Conservation (phyloP, 768 basidiomycete genomes). For the Gloeopeniophorella convolvens region DNA sequence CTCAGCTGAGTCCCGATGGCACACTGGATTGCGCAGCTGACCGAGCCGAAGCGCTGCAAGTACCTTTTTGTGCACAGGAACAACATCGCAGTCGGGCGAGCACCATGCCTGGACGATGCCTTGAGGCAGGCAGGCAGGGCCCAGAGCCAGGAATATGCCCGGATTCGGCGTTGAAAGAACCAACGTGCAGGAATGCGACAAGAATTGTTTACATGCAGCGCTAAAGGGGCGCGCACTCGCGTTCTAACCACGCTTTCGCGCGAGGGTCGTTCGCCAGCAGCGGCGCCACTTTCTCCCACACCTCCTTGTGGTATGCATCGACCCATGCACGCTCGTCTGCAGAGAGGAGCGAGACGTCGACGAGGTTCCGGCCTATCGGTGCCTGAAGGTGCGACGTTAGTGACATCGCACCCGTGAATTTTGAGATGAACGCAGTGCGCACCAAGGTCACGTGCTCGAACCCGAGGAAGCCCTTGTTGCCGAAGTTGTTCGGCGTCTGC, state of each 20-base stretch:
- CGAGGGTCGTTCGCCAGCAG: slow-evolving; percentile 55
- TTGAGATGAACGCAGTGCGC: slow-evolving; percentile 26
- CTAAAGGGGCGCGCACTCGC: slow-evolving; percentile 42
- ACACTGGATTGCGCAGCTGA: no score
- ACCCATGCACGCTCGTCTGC: slow-evolving; percentile 75
- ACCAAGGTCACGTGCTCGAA: slow-evolving; percentile 90
- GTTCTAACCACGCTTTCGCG: slow-evolving; percentile 57
- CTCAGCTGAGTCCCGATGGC: no score
- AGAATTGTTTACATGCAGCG: no score
- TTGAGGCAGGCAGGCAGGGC: no score
- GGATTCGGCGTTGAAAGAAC: no score
- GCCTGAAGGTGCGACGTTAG: slow-evolving; percentile 36
- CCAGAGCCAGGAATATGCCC: no score
- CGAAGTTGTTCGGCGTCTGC: slow-evolving; percentile 70
- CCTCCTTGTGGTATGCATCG: slow-evolving; percentile 75
- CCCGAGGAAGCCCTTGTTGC: slow-evolving; percentile 73
- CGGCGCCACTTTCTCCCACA: slow-evolving; percentile 65
- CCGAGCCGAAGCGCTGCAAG: no score
- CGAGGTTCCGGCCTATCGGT: slow-evolving; percentile 82
- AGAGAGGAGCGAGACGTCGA: slow-evolving; percentile 57
- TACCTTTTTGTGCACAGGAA: no score
- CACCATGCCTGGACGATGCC: no score
- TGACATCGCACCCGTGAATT: background rate
- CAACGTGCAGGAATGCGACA: background rate
- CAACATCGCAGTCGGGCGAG: no score